Conservation (phyloP, 208 protist genomes). For the Trypanosoma platydactyli region DNA sequence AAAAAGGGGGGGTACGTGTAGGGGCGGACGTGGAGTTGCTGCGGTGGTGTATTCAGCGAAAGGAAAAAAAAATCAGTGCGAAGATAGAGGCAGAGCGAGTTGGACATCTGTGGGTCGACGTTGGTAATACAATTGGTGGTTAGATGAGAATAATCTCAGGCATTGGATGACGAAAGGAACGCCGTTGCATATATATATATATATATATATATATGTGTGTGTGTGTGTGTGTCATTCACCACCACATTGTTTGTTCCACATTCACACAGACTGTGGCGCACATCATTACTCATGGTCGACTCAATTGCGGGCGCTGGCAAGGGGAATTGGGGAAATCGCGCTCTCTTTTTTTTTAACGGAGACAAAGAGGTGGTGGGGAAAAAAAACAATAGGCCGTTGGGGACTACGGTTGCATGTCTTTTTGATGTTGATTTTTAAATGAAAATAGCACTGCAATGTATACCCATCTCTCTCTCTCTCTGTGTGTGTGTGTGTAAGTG, state of each 20-base stretch:
- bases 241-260: no score
- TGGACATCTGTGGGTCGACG: no score
- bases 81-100: no score
- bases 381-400: not conserved
- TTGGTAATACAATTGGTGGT: no score
- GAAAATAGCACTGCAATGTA: no score
- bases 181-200: not conserved
- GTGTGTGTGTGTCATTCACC: not conserved
- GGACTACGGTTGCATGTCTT: no score
- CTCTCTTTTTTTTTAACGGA: no score
- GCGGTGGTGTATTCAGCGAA: not conserved
- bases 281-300: no score
- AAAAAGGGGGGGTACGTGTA: not conserved
- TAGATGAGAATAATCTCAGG: no score
- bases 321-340: not conserved
- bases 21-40: not conserved
- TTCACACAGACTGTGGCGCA: no score
- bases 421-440: no score
- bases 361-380: not conserved
- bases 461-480: not conserved
- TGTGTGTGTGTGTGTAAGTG: slow-evolving; percentile 4
- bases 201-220: slow-evolving; percentile 17
- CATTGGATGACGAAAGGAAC: no score
- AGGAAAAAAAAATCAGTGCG: slow-evolving; percentile 5
- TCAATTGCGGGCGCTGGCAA: not conserved